Conservation (phyloP, 495 filamentous ascomycete genomes). For the Trichoderma orchidacearum region DNA sequence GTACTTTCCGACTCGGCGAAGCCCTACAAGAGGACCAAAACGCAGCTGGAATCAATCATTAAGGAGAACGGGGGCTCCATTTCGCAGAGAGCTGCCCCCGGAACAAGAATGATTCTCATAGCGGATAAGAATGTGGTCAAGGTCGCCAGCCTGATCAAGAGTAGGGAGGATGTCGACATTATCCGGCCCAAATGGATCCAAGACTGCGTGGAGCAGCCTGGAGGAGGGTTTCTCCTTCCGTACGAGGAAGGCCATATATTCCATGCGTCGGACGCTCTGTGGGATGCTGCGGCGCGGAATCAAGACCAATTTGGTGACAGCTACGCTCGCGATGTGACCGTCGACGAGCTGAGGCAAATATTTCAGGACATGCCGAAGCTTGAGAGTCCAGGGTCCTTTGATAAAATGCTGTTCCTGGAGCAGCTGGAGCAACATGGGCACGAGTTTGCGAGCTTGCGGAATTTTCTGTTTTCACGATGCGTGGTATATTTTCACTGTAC, state of each 20-base stretch:
- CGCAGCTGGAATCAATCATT: constrained; percentile 70
- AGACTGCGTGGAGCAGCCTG: constrained; percentile 59
- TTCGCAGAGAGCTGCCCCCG: constrained; percentile 55
- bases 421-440: constrained; percentile 45
- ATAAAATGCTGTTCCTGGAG: constrained; percentile 26
- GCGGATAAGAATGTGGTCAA: constrained; percentile 79
- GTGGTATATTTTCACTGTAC: constrained; percentile 38
- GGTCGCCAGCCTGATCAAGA: constrained; percentile 68
- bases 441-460: constrained; percentile 31
- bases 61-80: constrained; percentile 81
- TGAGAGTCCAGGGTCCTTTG: constrained; percentile 11
- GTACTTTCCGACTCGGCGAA: constrained; percentile 28
- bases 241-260: constrained; percentile 51
- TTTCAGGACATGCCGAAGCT: constrained; percentile 30
- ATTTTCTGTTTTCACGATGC: constrained; percentile 55
- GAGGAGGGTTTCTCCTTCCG: constrained; percentile 47
- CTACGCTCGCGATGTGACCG: constrained; percentile 56
- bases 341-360: constrained; percentile 50
- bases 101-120: constrained; percentile 49
- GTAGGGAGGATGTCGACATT: constrained; percentile 51
- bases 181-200: constrained; percentile 73
- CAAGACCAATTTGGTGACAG: constrained; percentile 74
- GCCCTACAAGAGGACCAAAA: constrained; percentile 55
- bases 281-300: constrained; percentile 24
- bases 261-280: constrained; percentile 19